Evolutionary conservation across 345 rosid species (phyloP).

Genomic region (Populus ilicifolia): DNA sequence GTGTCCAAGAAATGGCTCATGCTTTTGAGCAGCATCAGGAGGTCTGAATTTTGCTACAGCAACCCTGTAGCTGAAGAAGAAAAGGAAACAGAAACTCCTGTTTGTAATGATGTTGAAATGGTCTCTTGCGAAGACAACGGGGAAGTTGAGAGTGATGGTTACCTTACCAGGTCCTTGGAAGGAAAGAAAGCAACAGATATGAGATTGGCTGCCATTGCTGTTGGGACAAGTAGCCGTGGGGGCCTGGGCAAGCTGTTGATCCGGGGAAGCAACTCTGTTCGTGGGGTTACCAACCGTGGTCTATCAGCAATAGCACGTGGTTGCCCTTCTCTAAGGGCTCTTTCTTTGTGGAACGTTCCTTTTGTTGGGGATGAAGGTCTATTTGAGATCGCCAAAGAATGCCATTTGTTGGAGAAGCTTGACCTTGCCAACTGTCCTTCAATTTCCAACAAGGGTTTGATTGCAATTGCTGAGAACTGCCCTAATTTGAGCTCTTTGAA

Average conservation of each 20-base stretch:
- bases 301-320: conserved; percentile 52
- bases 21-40: conserved; percentile 49
- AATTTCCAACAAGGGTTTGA: conserved; percentile 54
- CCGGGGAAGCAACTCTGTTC: conserved; percentile 45
- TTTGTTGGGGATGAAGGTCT: conserved; percentile 57
- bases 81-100: conserved; percentile 17
- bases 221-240: conserved; percentile 57
- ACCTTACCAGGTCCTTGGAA: conserved; percentile 61
- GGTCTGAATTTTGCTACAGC: conserved; percentile 36
- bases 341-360: conserved; percentile 67
- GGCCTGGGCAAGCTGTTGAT: conserved; percentile 69
- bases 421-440: conserved; percentile 60
- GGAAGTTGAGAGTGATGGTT: conserved; percentile 41
- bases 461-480: conserved; percentile 57
- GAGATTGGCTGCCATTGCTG: conserved; percentile 65
- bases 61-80: not conserved
- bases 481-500: conserved; percentile 48
- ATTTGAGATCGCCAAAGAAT: conserved; percentile 50
- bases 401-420: conserved; percentile 60
- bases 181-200: conserved; percentile 73
- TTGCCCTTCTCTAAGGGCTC: conserved; percentile 59
- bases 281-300: conserved; percentile 56
- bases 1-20: conserved; percentile 72
- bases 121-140: conserved; percentile 26
- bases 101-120: conserved; percentile 40